Percentiles rank a stretch among this genome's conserved stretches.
Evolutionary conservation across 306 rosid genomes (phyloP).

Genomic region (Malus sieversii): DNA sequence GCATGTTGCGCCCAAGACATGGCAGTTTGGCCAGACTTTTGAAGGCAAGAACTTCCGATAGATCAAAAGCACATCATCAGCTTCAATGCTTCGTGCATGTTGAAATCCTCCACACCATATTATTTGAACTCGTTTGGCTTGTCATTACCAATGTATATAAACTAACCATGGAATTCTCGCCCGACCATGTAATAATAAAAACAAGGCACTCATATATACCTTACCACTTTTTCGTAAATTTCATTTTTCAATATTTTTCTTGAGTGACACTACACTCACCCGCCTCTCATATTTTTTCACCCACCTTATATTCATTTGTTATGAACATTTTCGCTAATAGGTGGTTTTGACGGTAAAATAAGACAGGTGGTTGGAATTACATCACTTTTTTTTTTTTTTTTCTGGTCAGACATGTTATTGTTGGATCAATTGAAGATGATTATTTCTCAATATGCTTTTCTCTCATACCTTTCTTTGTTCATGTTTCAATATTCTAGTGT

Average conservation of each 20-base stretch:
- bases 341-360: background rate
- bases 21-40: conserved; percentile 73
- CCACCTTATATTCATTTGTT: too few species aligned
- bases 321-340: background rate
- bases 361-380: background rate
- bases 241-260: too few species aligned
- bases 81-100: background rate
- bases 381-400: too few species aligned
- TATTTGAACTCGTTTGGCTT: background rate
- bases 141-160: background rate
- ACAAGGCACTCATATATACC: background rate
- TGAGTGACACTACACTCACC: background rate
- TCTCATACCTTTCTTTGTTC: too few species aligned
- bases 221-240: too few species aligned
- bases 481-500: too few species aligned
- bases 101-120: background rate
- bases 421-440: too few species aligned
- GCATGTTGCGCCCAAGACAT: conserved; percentile 39
- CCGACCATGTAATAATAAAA: too few species aligned
- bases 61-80: background rate
- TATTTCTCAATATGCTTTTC: too few species aligned
- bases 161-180: background rate
- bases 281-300: background rate
- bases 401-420: too few species aligned
- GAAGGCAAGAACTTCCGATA: conserved; percentile 48